phyloP scores from a whole-genome alignment of 768 basidiomycete genomes.

The Termitomyces sp. region DNA sequence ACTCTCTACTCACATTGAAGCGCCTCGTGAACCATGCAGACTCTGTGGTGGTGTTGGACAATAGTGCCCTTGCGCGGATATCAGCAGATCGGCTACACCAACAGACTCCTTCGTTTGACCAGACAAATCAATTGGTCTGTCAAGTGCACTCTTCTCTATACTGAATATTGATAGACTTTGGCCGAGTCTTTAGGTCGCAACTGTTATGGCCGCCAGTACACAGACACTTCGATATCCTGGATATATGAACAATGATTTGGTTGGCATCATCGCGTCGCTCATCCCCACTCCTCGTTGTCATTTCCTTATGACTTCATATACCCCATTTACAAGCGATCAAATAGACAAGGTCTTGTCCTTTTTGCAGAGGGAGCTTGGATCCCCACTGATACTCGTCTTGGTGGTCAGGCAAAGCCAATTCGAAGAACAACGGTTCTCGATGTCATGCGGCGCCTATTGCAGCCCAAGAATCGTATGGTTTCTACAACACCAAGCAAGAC shows the following conservation, averaged over 20 bases:
- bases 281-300: slow-evolving; percentile 98
- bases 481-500: slow-evolving; percentile 90
- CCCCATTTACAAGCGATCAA: slow-evolving; percentile 95
- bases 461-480: slow-evolving; percentile 99
- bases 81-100: slow-evolving; percentile 89
- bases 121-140: slow-evolving; percentile 85
- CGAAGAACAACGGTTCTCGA: slow-evolving; percentile 96
- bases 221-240: slow-evolving; percentile 96
- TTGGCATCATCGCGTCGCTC: slow-evolving; percentile 93
- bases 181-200: slow-evolving; percentile 67
- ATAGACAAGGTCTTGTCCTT: slow-evolving; percentile 74
- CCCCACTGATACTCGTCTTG: not conserved
- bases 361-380: not conserved
- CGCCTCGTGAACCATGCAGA: slow-evolving; percentile 95
- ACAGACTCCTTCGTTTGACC: slow-evolving; percentile 84
- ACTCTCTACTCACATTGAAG: slow-evolving; percentile 89
- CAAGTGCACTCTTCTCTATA: not conserved
- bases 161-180: not conserved
- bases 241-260: slow-evolving; percentile 99
- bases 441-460: slow-evolving; percentile 95
- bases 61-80: slow-evolving; percentile 89
- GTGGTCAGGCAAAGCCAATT: slow-evolving; percentile 83
- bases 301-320: slow-evolving; percentile 98
- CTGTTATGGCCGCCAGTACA: slow-evolving; percentile 97
- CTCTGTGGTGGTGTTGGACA: slow-evolving; percentile 95